Evolutionary conservation across 495 filamentous ascomycete genomes (phyloP).

Genomic region (Xylaria nigripes): DNA sequence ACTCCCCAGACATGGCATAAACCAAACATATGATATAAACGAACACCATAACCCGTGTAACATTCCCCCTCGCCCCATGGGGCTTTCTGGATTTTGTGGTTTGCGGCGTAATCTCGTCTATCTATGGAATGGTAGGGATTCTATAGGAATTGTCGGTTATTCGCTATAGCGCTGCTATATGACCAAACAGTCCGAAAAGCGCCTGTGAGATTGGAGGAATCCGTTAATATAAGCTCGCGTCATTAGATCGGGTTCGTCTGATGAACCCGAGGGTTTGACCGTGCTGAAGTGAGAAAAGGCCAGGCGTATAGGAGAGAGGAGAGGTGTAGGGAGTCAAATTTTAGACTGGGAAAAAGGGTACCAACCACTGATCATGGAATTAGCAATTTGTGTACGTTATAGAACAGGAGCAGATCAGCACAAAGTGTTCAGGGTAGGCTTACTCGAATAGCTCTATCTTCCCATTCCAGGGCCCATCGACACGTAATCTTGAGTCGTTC

Average conservation of each 20-base stretch:
- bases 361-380: constrained; percentile 1
- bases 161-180: constrained; percentile 2
- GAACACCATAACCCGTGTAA: no score
- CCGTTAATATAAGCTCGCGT: constrained; percentile 14
- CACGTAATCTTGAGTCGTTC: constrained; percentile 74
- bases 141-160: background rate
- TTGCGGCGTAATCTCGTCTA: no score
- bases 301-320: background rate
- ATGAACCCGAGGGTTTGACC: background rate
- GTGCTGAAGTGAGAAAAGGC: background rate
- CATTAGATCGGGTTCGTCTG: constrained; percentile 6
- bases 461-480: constrained; percentile 64
- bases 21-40: no score
- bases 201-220: constrained; percentile 14
- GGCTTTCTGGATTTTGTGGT: no score
- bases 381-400: background rate
- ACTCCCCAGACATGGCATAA: no score
- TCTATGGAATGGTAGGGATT: no score
- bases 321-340: background rate
- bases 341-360: background rate
- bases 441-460: constrained; percentile 59
- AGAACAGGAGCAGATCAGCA: background rate
- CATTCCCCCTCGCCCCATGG: no score
- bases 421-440: constrained; percentile 37
- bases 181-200: constrained; percentile 22